Evolutionary conservation across 2,329 filamentous ascomycete species (phyloP).

Genomic region (Xylariaceae sp.): DNA sequence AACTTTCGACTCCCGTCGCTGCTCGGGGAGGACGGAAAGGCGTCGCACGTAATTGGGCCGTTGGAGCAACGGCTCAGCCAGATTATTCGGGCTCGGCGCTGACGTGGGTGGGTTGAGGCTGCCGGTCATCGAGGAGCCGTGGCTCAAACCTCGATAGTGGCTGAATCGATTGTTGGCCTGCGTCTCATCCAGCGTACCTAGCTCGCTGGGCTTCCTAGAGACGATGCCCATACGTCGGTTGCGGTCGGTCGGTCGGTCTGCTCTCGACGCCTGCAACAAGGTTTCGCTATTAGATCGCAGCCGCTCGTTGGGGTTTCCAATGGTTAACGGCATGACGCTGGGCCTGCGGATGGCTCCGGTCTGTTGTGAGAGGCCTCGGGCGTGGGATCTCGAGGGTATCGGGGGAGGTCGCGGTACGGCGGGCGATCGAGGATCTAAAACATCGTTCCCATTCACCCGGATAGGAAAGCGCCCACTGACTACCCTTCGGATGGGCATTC

Average conservation of each 20-base stretch:
- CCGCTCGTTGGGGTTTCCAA: constrained; percentile 62
- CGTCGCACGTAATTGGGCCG: constrained; percentile 57
- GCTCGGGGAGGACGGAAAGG: constrained; percentile 55
- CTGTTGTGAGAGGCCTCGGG: constrained; percentile 65
- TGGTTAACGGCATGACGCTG: constrained; percentile 62
- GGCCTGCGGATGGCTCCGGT: constrained; percentile 59
- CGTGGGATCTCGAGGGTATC: constrained; percentile 74
- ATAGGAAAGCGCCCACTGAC: constrained; percentile 60
- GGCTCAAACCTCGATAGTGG: constrained; percentile 58
- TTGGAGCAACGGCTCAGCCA: constrained; percentile 48
- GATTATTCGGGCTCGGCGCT: constrained; percentile 50
- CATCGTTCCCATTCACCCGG: constrained; percentile 66
- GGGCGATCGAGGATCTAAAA: constrained; percentile 61
- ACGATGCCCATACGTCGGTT: constrained; percentile 58
- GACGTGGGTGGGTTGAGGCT: constrained; percentile 27
- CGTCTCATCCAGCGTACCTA: constrained; percentile 55
- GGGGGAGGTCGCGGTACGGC: constrained; percentile 61
- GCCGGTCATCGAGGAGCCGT: constrained; percentile 61
- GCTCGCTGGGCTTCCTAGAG: constrained; percentile 50
- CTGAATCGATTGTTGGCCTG: constrained; percentile 58
- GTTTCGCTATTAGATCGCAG: constrained; percentile 59
- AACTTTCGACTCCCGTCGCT: constrained; percentile 53
- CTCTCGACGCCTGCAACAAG: constrained; percentile 39
- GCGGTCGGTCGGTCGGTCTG: constrained; percentile 46
- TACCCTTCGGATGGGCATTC: constrained; percentile 56